Percentiles rank a stretch among this genome's conserved stretches.
Conservation (phyloP, 768 basidiomycete genomes). For the Glaciozyma martinii region DNA sequence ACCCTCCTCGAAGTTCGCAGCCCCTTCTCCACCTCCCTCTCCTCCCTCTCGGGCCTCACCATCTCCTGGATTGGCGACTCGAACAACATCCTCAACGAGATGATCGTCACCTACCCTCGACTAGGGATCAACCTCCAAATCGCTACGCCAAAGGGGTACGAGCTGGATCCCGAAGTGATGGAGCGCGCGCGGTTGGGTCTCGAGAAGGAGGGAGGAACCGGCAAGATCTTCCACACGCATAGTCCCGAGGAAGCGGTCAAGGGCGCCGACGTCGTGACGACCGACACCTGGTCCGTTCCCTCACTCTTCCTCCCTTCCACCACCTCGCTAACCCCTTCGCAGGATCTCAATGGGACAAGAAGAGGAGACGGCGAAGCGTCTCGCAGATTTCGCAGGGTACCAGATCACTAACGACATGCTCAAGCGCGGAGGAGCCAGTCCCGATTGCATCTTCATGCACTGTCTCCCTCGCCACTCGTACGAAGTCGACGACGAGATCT, state of each 20-base stretch:
- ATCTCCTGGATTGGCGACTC: slow-evolving; percentile 90
- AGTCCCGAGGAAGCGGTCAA: slow-evolving; percentile 71
- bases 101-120: slow-evolving; percentile 89
- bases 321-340: background rate
- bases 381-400: slow-evolving; percentile 80
- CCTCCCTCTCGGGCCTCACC: slow-evolving; percentile 64
- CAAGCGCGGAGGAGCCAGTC: slow-evolving; percentile 38
- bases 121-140: slow-evolving; percentile 78
- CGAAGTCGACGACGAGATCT: slow-evolving; percentile 96
- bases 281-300: slow-evolving; percentile 78
- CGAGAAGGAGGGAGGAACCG: slow-evolving; percentile 22
- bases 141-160: slow-evolving; percentile 59
- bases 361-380: slow-evolving; percentile 75
- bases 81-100: slow-evolving; percentile 91
- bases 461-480: slow-evolving; percentile 85
- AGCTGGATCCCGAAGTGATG: slow-evolving; percentile 57
- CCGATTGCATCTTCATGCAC: slow-evolving; percentile 63
- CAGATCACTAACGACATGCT: slow-evolving; percentile 88
- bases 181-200: slow-evolving; percentile 56
- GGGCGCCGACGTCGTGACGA: slow-evolving; percentile 87
- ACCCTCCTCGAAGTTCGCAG: slow-evolving; percentile 62
- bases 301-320: background rate
- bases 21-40: slow-evolving; percentile 32
- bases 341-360: slow-evolving; percentile 99
- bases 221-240: slow-evolving; percentile 31